Conservation (phyloP, 208 protist genomes). For the Acanthamoeba triangularis region DNA sequence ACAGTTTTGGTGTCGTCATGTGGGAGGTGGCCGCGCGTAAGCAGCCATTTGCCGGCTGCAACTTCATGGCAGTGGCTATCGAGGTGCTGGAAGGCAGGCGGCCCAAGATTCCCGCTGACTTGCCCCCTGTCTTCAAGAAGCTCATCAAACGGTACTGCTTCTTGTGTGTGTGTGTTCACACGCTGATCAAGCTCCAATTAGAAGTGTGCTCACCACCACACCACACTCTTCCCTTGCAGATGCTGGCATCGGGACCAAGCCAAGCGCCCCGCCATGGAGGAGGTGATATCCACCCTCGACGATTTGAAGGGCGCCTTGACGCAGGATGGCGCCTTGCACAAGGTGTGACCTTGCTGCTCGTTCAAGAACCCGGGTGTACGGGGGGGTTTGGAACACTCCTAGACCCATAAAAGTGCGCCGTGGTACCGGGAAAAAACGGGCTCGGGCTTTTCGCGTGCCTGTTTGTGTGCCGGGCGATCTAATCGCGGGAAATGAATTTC, state of each 20-base stretch:
- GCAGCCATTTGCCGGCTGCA: conserved; percentile 23
- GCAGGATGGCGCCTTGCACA: not conserved
- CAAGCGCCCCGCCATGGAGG: not conserved
- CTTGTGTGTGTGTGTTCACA: not conserved
- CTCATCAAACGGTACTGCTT: not conserved
- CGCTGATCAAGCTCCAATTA: no score
- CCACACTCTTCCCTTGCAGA: not conserved
- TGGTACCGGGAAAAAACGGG: no score
- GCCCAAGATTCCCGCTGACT: conserved; percentile 37
- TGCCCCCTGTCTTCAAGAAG: conserved; percentile 7
- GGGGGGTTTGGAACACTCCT: no score
- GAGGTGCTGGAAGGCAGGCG: conserved; percentile 44
- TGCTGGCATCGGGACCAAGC: not conserved
- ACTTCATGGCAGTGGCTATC: conserved; percentile 60
- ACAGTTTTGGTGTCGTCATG: conserved; percentile 60
- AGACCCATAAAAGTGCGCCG: no score
- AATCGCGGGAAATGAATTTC: no score
- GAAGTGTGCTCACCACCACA: not conserved
- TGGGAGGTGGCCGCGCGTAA: conserved; percentile 42
- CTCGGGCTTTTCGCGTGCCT: no score
- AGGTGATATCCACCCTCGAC: not conserved
- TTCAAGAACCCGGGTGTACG: no score
- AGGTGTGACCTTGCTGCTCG: no score
- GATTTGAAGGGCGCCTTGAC: not conserved
- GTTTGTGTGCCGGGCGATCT: no score